A percentile compares a stretch with the other conserved stretches of the same genome.
Conservation (phyloP, 352 stramenopile species). For the Nothophytophthora sp. region DNA sequence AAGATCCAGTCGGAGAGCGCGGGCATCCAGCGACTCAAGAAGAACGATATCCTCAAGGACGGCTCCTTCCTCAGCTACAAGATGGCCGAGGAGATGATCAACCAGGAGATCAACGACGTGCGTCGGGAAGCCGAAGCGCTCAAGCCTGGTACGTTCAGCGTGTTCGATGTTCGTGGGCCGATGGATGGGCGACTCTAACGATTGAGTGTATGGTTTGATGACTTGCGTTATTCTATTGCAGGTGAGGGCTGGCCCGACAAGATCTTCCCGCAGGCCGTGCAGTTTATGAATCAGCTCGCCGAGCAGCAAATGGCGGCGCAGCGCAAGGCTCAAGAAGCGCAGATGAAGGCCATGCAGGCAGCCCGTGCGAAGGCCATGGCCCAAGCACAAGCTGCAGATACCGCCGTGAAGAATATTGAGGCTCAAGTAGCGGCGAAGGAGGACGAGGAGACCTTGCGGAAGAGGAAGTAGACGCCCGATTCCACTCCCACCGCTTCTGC, state of each 20-base stretch:
- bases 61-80: conserved; percentile 89
- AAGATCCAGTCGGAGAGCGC: conserved; percentile 88
- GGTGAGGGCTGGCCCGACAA: conserved; percentile 85
- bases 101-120: conserved; percentile 87
- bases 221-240: conserved; percentile 15
- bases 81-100: conserved; percentile 86
- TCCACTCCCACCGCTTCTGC: conserved; percentile 8
- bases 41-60: conserved; percentile 90
- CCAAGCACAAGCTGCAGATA: conserved; percentile 37
- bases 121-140: conserved; percentile 78
- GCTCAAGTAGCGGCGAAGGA: conserved; percentile 33
- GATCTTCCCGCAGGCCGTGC: conserved; percentile 87
- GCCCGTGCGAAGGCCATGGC: conserved; percentile 53
- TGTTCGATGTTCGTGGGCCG: not conserved
- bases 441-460: conserved; percentile 47
- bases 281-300: conserved; percentile 89
- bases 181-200: not conserved
- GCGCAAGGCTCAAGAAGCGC: conserved; percentile 66
- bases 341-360: conserved; percentile 68
- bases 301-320: conserved; percentile 86
- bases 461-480: conserved; percentile 53
- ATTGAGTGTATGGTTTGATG: not conserved
- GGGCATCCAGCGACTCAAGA: conserved; percentile 84
- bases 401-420: conserved; percentile 42
- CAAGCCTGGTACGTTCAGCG: conserved; percentile 58